Conservation (phyloP, 768 basidiomycete genomes). For the Dioszegia hungarica region DNA sequence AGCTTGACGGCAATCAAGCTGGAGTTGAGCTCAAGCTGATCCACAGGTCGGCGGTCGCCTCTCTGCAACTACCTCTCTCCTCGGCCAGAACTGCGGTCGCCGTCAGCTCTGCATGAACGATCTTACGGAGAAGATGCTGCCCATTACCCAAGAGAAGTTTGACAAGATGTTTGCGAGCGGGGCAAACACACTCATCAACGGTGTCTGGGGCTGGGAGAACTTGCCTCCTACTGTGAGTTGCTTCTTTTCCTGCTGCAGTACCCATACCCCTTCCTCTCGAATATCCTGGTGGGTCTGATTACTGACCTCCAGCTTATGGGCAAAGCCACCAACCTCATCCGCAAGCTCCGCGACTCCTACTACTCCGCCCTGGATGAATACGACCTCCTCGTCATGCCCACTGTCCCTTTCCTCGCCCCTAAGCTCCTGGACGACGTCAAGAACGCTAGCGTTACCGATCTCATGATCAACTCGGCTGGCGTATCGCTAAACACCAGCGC, state of each 20-base stretch:
- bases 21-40: not conserved
- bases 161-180: conserved; percentile 39
- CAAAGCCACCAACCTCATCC: conserved; percentile 51
- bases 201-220: conserved; percentile 21
- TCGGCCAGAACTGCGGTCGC: conserved; percentile 33
- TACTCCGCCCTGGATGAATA: conserved; percentile 43
- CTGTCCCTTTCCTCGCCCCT: conserved; percentile 23
- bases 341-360: conserved; percentile 50
- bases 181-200: conserved; percentile 21
- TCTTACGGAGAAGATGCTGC: conserved; percentile 39
- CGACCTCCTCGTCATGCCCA: conserved; percentile 51
- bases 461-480: conserved; percentile 28
- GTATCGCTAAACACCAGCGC: conserved; percentile 31
- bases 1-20: not conserved
- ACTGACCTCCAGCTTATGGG: conserved; percentile 31
- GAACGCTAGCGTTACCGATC: conserved; percentile 41
- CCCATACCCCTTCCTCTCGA: not conserved
- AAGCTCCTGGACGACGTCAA: conserved; percentile 10
- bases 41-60: conserved; percentile 23
- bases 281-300: no score
- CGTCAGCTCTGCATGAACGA: conserved; percentile 49
- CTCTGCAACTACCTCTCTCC: conserved; percentile 18
- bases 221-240: conserved; percentile 23
- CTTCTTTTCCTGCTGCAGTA: not conserved
- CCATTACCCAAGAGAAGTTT: conserved; percentile 50